Evolutionary conservation across 2,329 filamentous ascomycete genomes (phyloP), one percentile per base, ranked within the genome.

Genomic region (Cyclaneusma minus): DNA sequence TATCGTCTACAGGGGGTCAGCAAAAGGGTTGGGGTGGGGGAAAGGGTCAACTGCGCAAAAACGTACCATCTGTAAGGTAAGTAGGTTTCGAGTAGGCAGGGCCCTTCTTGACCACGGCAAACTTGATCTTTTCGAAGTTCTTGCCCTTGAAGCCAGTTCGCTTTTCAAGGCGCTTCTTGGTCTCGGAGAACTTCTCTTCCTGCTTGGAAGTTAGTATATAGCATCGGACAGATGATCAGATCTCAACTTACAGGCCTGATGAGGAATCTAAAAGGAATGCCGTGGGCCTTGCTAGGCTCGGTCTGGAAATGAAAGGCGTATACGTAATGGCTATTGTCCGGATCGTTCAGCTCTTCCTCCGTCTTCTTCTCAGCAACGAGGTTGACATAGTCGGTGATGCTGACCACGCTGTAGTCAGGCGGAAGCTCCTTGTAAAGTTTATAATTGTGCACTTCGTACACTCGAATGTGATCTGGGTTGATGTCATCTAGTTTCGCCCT

Each of bases 41-140:
- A n/a, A n/a, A n/a, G n/a, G n/a, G n/a, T n/a, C n/a, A n/a, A n/a
- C n/a, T n/a, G n/a, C n/a, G n/a, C n/a, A n/a, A n/a, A n/a, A 9
- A 50, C 74, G 62, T 58, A 93, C 87, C 84, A 55, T 95, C 89
- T 39, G 77, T 72, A 24, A 98, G 60, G 55, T 91, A 91, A 32
- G 71, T 66, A 14, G 84, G 78, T 45, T 78, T 83, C 20, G 78
- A 72, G 52, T 81, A 91, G 21, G 61, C 60, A 27, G 70, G 64
- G 40, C 55, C 40, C 48, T 79, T 63, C 49, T 73, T 62, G 27
- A 94, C 67, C 16, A 92, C 54, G 5, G 84, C 80, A 58, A 98
- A 94, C 53, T 91, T 94, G 52, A 98, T 89, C 62, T 95, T 95
- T 52, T 98, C 87, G 40, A 98, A 85, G 38, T 83, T 83, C 62